Evolutionary conservation across 345 rosid genomes (phyloP).

Genomic region (Gynandropsis gynandra): DNA sequence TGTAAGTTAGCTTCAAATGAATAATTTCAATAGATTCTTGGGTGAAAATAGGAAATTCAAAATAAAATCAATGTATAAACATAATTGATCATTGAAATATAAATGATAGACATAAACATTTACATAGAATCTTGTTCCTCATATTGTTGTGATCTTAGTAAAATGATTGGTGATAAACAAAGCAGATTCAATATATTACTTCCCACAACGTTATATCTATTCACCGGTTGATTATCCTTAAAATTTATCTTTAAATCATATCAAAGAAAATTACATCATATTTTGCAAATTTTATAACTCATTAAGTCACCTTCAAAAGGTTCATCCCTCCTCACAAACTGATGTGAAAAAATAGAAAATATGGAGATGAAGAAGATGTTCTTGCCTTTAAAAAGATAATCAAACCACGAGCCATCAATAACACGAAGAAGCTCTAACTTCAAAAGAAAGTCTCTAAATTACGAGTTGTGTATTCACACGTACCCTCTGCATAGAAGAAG

Average conservation of each 20-base stretch:
- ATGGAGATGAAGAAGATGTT: too few relatives aligned
- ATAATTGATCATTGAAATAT: not conserved
- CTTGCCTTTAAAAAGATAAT: conserved; percentile 97
- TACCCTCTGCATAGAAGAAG: conserved; percentile 49
- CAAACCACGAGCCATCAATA: conserved; percentile 95
- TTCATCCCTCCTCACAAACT: not conserved
- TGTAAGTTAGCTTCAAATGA: conserved; percentile 57
- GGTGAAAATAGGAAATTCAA: conserved; percentile 5
- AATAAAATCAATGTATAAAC: not conserved
- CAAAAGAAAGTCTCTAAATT: conserved; percentile 98
- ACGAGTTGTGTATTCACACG: conserved; percentile 97
- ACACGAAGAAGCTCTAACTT: conserved; percentile 98
- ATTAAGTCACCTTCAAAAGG: not conserved
- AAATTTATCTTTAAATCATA: too few relatives aligned
- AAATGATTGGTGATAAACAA: too few relatives aligned
- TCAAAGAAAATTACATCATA: too few relatives aligned
- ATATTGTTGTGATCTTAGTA: not conserved
- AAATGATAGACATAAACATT: not conserved
- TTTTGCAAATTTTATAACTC: not conserved
- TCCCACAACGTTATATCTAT: too few relatives aligned
- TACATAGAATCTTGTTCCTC: not conserved
- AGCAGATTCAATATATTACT: too few relatives aligned
- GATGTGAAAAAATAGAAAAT: not conserved
- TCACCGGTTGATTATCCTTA: too few relatives aligned
- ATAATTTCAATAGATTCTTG: conserved; percentile 30